These are phyloP conservation scores for Alopecurus myosuroides DNA, from an alignment of 176 grass and related monocot species.

Conservation along the genomic window DNA sequence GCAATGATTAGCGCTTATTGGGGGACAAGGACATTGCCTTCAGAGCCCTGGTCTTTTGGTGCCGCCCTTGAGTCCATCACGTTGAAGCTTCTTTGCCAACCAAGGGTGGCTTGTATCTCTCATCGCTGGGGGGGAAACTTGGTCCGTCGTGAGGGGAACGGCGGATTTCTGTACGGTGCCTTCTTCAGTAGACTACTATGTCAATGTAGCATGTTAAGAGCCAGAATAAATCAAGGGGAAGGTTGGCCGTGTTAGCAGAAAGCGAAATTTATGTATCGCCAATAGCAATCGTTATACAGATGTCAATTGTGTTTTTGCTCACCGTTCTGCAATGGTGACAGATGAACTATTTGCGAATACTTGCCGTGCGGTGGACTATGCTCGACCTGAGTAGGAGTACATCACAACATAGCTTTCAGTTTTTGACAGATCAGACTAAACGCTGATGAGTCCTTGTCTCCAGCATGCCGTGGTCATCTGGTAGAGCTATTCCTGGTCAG, in stretches of 20 bases:
- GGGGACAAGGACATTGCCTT: background rate
- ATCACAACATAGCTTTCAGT: background rate
- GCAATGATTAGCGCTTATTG: conserved; percentile 16
- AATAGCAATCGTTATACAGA: background rate
- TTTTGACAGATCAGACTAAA: background rate
- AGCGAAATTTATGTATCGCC: background rate
- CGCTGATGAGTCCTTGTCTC: background rate
- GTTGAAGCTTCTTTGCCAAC: background rate
- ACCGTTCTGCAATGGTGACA: background rate
- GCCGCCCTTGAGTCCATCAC: background rate
- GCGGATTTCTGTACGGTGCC: conserved; percentile 30
- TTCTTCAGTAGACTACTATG: conserved; percentile 7
- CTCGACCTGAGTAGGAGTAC: too few relatives aligned
- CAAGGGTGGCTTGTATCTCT: conserved; percentile 3
- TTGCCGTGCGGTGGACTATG: background rate
- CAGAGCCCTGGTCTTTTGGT: background rate
- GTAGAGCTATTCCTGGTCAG: background rate
- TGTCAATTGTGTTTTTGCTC: background rate
- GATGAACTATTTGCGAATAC: background rate
- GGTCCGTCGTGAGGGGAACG: background rate
- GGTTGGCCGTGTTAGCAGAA: background rate
- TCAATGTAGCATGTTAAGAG: conserved; percentile 10
- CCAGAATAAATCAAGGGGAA: conserved; percentile 34
- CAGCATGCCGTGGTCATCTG: background rate
- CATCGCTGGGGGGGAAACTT: background rate